Conservation (phyloP, 306 rosid species). For the Cercis canadensis region DNA sequence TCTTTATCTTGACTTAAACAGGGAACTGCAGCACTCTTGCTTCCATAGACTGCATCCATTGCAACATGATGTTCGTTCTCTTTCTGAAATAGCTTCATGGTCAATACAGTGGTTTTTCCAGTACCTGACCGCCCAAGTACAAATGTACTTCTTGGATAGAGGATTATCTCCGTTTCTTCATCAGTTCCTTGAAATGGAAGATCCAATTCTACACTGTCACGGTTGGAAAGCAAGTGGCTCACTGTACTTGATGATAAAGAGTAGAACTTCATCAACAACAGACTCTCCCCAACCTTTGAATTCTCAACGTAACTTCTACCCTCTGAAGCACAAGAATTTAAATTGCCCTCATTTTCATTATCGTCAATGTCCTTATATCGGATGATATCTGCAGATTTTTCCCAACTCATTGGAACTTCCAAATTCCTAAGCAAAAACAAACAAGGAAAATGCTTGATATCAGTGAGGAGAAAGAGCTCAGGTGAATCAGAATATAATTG, state of each 20-base stretch:
- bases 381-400: conserved; percentile 41
- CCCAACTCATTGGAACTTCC: conserved; percentile 70
- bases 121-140: conserved; percentile 86
- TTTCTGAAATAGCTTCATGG: conserved; percentile 72
- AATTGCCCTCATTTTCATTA: conserved; percentile 38
- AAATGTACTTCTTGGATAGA: conserved; percentile 62
- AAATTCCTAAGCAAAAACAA: conserved; percentile 43
- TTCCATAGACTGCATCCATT: conserved; percentile 37
- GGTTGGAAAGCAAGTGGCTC: conserved; percentile 64
- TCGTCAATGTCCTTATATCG: conserved; percentile 44
- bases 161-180: conserved; percentile 66
- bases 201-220: conserved; percentile 61
- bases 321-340: conserved; percentile 40
- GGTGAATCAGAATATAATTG: conserved; percentile 1
- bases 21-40: not conserved
- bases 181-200: conserved; percentile 82
- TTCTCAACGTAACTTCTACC: conserved; percentile 74
- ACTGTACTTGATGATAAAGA: conserved; percentile 58
- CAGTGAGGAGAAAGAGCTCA: not conserved
- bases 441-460: not conserved
- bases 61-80: conserved; percentile 55
- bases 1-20: conserved; percentile 30
- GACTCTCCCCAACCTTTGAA: conserved; percentile 79
- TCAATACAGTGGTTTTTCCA: conserved; percentile 85
- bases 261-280: conserved; percentile 81